phyloP scores from a whole-genome alignment of 208 protist species.

The Crithidia thermophila region DNA sequence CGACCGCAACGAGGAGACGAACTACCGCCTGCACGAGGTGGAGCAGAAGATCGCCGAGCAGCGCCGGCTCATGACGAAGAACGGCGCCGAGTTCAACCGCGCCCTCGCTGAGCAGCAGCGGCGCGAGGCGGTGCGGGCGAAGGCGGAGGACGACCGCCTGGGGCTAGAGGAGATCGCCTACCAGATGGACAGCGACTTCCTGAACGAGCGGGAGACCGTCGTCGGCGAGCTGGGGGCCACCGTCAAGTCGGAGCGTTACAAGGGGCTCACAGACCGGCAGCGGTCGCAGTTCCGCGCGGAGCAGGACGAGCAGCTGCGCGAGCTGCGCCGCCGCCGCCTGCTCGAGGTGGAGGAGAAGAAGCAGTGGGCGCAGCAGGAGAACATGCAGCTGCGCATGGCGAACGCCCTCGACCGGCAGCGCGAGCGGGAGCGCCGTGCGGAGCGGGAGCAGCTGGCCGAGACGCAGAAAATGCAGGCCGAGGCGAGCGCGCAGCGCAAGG shows the following conservation, averaged over 20 bases:
- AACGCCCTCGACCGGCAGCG: slow-evolving; percentile 86
- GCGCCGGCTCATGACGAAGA: slow-evolving; percentile 61
- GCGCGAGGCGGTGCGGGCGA: slow-evolving; percentile 68
- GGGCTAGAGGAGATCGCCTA: slow-evolving; percentile 92
- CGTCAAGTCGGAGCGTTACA: slow-evolving; percentile 83
- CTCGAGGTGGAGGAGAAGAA: slow-evolving; percentile 88
- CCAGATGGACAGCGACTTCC: slow-evolving; percentile 85
- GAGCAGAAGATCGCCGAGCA: slow-evolving; percentile 81
- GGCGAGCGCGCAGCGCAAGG: slow-evolving; percentile 53
- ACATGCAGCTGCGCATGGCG: slow-evolving; percentile 90
- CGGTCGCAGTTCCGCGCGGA: slow-evolving; percentile 53
- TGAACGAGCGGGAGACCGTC: slow-evolving; percentile 90
- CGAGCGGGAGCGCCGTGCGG: slow-evolving; percentile 76
- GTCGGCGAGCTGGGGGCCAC: slow-evolving; percentile 67
- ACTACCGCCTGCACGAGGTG: slow-evolving; percentile 77
- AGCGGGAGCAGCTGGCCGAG: slow-evolving; percentile 61
- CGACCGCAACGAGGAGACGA: slow-evolving; percentile 87
- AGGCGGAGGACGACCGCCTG: slow-evolving; percentile 80
- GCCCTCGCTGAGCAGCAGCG: slow-evolving; percentile 88
- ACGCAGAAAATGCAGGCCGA: slow-evolving; percentile 68
- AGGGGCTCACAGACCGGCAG: slow-evolving; percentile 73
- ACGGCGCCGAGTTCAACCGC: slow-evolving; percentile 89
- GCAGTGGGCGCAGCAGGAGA: slow-evolving; percentile 88
- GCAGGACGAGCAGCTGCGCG: slow-evolving; percentile 78
- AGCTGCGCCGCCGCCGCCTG: slow-evolving; percentile 79